Evolutionary conservation across 2,329 filamentous ascomycete species (phyloP), one percentile per base, ranked within the genome.

Genomic region (Talaromyces sp.): DNA sequence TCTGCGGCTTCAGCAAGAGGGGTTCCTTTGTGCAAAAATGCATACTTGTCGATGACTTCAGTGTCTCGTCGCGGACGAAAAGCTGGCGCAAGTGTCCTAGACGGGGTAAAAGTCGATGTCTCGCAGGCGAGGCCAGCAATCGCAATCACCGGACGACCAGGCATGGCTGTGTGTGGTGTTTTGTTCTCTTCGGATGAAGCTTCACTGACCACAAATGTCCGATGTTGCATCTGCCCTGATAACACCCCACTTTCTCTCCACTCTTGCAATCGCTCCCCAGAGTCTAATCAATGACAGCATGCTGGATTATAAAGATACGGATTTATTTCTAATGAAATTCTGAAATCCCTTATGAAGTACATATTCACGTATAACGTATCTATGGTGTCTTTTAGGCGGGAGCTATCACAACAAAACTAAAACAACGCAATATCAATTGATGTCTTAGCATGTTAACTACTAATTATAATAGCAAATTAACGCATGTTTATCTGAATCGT

Each of bases 71-170:
- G 73, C 11, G 81, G 78, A 42, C 83, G 80, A 60, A 84, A 84
- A n/a, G 78, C 82, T 0, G 75, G 68, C 1, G 79, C 78, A 0
- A 71, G 66, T 0, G 82, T 84, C 32, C 80, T 77, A 0, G 81
- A 78, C 2, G 81, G 80, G 5, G 80, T 80, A 65, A 84, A 84
- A 3, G 77, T 81, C 4, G 81, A 84, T 1, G 80, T 84, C 65
- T 84, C 82, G 67, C 81, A 83, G 32, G 81, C 81, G 2, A 84
- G 74, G 19, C 82, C 82, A 19, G 81, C 81, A 56, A 84, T 75
- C 4, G 78, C 81, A 57, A 84, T 82, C 8, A 80, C 70, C 3
- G 81, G 81, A n/a, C 64, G 76, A 69, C 10, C 70, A 67, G 61
- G 64, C 75, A 70, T 78, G 66, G 30, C 30, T 53, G 25, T 17